These are phyloP conservation scores for Lavandula angustifolia DNA, from an alignment of 257 asterid genomes.

Conservation along the genomic window DNA sequence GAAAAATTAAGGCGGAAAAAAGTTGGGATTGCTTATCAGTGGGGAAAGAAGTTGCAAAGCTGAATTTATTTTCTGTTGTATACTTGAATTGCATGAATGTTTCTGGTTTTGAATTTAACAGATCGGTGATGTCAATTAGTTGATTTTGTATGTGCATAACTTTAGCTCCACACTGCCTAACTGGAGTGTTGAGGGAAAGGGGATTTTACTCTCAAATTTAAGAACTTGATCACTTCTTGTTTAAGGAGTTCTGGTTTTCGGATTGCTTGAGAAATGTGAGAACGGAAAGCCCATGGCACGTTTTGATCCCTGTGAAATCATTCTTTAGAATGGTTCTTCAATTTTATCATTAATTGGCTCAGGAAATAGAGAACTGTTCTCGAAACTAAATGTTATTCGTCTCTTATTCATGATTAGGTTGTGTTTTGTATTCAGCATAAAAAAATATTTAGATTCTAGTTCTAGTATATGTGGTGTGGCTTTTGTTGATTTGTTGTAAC, in stretches of 20 bases:
- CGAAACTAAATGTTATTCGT: background rate
- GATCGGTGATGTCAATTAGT: background rate
- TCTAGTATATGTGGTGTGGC: slow-evolving; percentile 7
- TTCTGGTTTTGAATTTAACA: too few relatives aligned
- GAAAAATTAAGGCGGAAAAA: slow-evolving; percentile 8
- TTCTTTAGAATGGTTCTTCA: slow-evolving; percentile 3
- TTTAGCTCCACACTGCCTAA: slow-evolving; percentile 11
- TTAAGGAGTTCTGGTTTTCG: too few relatives aligned
- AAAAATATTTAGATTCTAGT: background rate
- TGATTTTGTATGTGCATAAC: slow-evolving; percentile 5
- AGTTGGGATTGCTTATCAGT: slow-evolving; percentile 20
- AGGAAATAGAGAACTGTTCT: slow-evolving; percentile 7
- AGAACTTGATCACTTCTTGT: slow-evolving; percentile 14
- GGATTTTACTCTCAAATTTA: slow-evolving; percentile 22
- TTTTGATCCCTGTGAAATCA: slow-evolving; percentile 14
- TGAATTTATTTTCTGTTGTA: slow-evolving; percentile 10
- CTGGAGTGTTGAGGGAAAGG: slow-evolving; percentile 4
- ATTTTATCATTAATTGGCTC: slow-evolving; percentile 8
- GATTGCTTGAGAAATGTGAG: too few relatives aligned
- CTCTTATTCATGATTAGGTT: slow-evolving; percentile 17
- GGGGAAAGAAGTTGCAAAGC: background rate
- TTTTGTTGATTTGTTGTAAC: slow-evolving; percentile 18
- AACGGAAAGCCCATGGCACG: too few relatives aligned
- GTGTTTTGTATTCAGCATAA: background rate
- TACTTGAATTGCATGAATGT: slow-evolving; percentile 6